Percentiles rank a stretch among this genome's conserved stretches.
These are phyloP conservation scores for Blastobotrys malaysiensis DNA, from an alignment of 1,139 yeast species.

Conservation along the genomic window DNA sequence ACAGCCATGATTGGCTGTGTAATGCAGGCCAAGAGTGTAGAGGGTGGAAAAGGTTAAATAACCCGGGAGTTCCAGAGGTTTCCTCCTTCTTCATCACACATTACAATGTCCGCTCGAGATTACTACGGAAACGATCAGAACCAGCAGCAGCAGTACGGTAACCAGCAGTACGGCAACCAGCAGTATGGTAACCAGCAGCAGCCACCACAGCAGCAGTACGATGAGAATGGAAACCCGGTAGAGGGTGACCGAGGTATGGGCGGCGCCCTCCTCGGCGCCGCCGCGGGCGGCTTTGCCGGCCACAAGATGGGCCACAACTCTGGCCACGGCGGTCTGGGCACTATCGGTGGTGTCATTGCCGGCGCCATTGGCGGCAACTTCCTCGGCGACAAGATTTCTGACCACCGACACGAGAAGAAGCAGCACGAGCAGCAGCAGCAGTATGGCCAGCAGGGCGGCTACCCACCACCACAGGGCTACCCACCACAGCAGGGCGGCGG, in stretches of 20 bases:
- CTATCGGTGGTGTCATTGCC: conserved; percentile 53
- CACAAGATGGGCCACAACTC: conserved; percentile 41
- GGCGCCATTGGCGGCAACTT: conserved; percentile 59
- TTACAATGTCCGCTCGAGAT: conserved; percentile 15
- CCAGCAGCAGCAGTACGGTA: conserved; percentile 7
- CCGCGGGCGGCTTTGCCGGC: conserved; percentile 50
- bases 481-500: conserved; percentile 19
- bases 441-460: conserved; percentile 17
- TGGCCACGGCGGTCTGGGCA: conserved; percentile 48
- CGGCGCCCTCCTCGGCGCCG: conserved; percentile 53
- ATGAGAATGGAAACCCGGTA: conserved; percentile 19
- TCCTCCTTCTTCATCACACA: conserved; percentile 1
- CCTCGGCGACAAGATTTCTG: conserved; percentile 40
- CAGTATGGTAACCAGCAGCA: conserved; percentile 17
- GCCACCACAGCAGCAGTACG: conserved; percentile 20
- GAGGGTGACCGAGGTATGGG: conserved; percentile 54
- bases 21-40: too few species aligned
- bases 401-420: conserved; percentile 23
- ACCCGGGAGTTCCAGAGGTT: background rate
- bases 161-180: conserved; percentile 8
- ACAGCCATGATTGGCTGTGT: background rate
- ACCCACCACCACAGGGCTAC: conserved; percentile 16
- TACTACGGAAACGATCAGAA: conserved; percentile 11
- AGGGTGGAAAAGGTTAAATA: background rate
- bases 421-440: conserved; percentile 15